Conservation (phyloP, 106 monocot species). For the Ottelia alismoides region DNA sequence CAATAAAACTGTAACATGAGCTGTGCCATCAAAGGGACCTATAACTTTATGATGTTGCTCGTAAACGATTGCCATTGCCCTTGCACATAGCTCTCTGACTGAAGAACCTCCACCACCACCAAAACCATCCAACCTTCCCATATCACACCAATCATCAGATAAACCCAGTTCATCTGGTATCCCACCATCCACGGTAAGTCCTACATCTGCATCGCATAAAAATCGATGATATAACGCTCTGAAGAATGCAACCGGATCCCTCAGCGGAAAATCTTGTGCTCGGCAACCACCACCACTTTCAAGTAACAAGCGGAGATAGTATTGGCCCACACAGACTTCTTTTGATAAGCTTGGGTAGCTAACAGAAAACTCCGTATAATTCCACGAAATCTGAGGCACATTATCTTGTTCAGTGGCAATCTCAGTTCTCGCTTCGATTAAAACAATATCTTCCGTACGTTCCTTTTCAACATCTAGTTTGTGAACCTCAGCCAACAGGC, state of each 20-base stretch:
- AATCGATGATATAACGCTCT: conserved; percentile 97
- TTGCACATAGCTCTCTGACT: conserved; percentile 95
- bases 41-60: conserved; percentile 84
- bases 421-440: conserved; percentile 42
- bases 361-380: conserved; percentile 88
- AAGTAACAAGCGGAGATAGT: conserved; percentile 85
- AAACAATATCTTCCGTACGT: conserved; percentile 87
- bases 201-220: conserved; percentile 94
- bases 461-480: conserved; percentile 98
- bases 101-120: conserved; percentile 96
- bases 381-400: conserved; percentile 84
- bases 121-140: conserved; percentile 97
- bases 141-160: conserved; percentile 98
- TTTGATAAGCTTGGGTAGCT: conserved; percentile 89
- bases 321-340: conserved; percentile 99
- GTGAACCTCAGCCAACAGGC: conserved; percentile 91
- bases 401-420: conserved; percentile 27
- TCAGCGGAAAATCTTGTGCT: conserved; percentile 87
- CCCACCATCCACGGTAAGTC: conserved; percentile 92
- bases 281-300: conserved; percentile 69
- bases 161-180: conserved; percentile 96
- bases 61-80: conserved; percentile 99
- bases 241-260: conserved; percentile 90
- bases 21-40: conserved; percentile 94
- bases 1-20: conserved; percentile 90